These are phyloP conservation scores for Alternaria alternata DNA, from an alignment of 2,329 filamentous ascomycete genomes.

Conservation along the genomic window DNA sequence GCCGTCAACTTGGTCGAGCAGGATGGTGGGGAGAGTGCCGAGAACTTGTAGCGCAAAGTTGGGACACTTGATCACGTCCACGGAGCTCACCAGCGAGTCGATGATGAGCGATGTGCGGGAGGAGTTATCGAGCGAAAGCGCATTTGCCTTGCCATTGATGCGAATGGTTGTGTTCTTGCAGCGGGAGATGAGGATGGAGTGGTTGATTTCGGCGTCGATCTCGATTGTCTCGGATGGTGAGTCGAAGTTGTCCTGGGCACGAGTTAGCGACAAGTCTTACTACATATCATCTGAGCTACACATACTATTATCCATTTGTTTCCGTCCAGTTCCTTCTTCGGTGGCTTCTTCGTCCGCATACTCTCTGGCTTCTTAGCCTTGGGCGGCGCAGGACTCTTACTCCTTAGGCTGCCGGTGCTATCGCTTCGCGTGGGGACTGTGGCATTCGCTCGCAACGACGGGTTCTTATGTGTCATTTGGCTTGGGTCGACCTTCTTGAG, in stretches of 20 bases:
- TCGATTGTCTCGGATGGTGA: slow-evolving; percentile 75
- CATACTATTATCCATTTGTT: slow-evolving; percentile 86
- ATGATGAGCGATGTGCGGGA: slow-evolving; percentile 83
- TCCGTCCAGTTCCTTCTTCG: slow-evolving; percentile 60
- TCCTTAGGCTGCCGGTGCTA: slow-evolving; percentile 60
- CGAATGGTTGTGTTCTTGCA: slow-evolving; percentile 92
- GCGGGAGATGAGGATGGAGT: slow-evolving; percentile 89
- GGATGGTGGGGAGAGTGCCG: slow-evolving; percentile 82
- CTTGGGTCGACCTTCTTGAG: slow-evolving; percentile 93
- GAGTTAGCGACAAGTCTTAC: slow-evolving; percentile 7
- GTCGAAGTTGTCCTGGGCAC: slow-evolving; percentile 81
- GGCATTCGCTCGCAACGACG: slow-evolving; percentile 77
- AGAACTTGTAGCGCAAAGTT: slow-evolving; percentile 95
- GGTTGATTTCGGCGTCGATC: slow-evolving; percentile 80
- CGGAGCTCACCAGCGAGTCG: slow-evolving; percentile 86
- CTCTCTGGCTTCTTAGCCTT: slow-evolving; percentile 65
- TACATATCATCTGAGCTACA: slow-evolving; percentile 50
- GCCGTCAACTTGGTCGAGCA: slow-evolving; percentile 93
- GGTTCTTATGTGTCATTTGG: slow-evolving; percentile 99
- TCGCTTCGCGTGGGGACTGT: slow-evolving; percentile 69
- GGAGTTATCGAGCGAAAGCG: slow-evolving; percentile 94
- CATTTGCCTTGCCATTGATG: slow-evolving; percentile 91
- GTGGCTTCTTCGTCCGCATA: slow-evolving; percentile 58
- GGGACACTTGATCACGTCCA: slow-evolving; percentile 94
- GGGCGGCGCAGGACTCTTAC: slow-evolving; percentile 86